Conservation (phyloP, 441 rosid species). For the Hypseocharis bilobata region DNA sequence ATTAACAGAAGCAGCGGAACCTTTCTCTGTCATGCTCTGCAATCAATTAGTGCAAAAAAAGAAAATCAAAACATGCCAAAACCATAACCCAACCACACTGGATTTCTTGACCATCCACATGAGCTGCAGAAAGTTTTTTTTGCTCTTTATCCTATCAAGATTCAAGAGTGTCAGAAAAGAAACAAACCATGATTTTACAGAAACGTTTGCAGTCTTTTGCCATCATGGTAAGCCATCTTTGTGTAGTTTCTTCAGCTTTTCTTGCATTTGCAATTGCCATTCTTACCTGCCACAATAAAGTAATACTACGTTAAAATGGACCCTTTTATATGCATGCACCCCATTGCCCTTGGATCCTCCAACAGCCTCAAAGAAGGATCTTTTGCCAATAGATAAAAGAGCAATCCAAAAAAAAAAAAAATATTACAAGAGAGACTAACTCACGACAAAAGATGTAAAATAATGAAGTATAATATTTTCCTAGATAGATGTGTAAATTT, state of each 20-base stretch:
- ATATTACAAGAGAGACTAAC: too few species aligned
- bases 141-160: neutral
- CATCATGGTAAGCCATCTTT: constrained; percentile 56
- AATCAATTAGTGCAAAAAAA: constrained; percentile 7
- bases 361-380: too few species aligned
- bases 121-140: neutral
- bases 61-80: constrained; percentile 7
- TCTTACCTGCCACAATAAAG: constrained; percentile 37
- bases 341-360: too few species aligned
- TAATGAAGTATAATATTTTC: too few species aligned
- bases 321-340: neutral
- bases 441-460: too few species aligned
- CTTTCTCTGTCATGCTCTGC: constrained; percentile 47
- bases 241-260: constrained; percentile 54
- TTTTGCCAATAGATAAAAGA: too few species aligned
- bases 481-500: too few species aligned
- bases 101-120: neutral
- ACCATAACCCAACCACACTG: neutral
- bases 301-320: too few species aligned
- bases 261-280: constrained; percentile 42
- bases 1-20: constrained; percentile 24
- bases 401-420: too few species aligned
- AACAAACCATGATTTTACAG: constrained; percentile 78
- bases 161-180: constrained; percentile 14
- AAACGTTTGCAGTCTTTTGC: constrained; percentile 74